Base-by-base conservation (phyloP, 805 yeast species). In the Phaffomyces thermotolerans region DNA sequence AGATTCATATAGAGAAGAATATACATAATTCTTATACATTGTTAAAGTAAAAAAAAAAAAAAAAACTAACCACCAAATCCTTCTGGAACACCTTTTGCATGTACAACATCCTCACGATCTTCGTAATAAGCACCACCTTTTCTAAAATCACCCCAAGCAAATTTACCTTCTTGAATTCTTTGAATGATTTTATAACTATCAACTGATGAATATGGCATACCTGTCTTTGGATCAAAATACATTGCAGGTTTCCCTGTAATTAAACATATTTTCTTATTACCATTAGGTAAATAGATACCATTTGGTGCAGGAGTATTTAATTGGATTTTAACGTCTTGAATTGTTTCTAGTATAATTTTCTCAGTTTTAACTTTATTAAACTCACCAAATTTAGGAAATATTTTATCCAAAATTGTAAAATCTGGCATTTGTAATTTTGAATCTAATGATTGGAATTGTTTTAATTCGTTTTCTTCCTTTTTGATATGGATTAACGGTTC, bases 11-110 rank as follows among this genome's bases (percentile, higher is more conserved):
- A 27, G 12, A 27, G 29, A 27, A 13, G 14, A 10, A 27, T 6
- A 30, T 29, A 29, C n/a, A 29, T 30, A 30, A 9, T 6, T 32
- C 4, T 20, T 4, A 20, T 20, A 4, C 22, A 20, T 20, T 20
- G 22, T 20, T 20, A 4, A 20, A 20, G 22, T 20, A 20, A 20
- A 20, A 20, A 20, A 20, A 5, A 12, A 32, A 32, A 32, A 8
- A n/a, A 15, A 9, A 32, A 8, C 36, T 12, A 39, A n/a, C 25
- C 64, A 50, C 67, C 77, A 62, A 89, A 89, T 8, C 95, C 95
- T 42, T 81, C 84, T 2, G 96, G 96, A 12, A 88, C 96, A 8
- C 95, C 96, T 48, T 75, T 75, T 0, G 96, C 96, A 51, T 80
- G 88, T 41, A 72, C 66, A 20, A 56, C 62, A 10, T 64, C 63